Evolutionary conservation across 306 rosid genomes (phyloP).

Genomic region (Gastrolobium bilobum): DNA sequence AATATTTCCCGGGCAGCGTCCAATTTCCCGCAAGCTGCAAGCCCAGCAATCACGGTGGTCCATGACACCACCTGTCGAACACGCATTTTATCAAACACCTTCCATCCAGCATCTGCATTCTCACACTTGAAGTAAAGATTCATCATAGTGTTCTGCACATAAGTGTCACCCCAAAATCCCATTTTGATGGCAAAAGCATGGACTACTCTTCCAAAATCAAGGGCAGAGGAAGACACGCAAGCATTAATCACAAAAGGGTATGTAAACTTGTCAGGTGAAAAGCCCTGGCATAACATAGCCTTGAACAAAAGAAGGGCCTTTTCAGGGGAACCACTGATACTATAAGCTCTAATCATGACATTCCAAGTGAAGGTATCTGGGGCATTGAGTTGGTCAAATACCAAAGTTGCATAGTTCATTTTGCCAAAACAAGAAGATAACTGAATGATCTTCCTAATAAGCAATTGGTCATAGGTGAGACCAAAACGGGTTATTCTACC

Average conservation of each 20-base stretch:
- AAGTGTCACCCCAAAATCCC: conserved; percentile 61
- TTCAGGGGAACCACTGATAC: conserved; percentile 53
- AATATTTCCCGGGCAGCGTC: conserved; percentile 57
- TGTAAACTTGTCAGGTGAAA: conserved; percentile 72
- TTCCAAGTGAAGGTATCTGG: conserved; percentile 78
- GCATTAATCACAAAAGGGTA: conserved; percentile 75
- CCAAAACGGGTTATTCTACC: conserved; percentile 65
- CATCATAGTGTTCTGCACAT: conserved; percentile 71
- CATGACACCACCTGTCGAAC: conserved; percentile 68
- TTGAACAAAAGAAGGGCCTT: conserved; percentile 60
- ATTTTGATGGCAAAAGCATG: conserved; percentile 64
- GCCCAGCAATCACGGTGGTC: conserved; percentile 70
- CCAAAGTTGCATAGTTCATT: conserved; percentile 56
- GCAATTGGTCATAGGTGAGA: conserved; percentile 66
- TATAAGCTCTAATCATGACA: conserved; percentile 66
- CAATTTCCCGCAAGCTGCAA: conserved; percentile 56
- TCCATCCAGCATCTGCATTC: conserved; percentile 52
- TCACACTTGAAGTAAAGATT: conserved; percentile 67
- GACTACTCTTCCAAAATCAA: conserved; percentile 54
- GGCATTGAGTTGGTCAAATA: conserved; percentile 60
- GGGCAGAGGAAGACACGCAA: conserved; percentile 52
- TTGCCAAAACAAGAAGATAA: conserved; percentile 63
- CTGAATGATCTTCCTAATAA: conserved; percentile 62
- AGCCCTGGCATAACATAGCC: conserved; percentile 59
- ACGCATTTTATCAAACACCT: conserved; percentile 75